Conservation (phyloP, 345 rosid genomes). For the Citrus reticulata region DNA sequence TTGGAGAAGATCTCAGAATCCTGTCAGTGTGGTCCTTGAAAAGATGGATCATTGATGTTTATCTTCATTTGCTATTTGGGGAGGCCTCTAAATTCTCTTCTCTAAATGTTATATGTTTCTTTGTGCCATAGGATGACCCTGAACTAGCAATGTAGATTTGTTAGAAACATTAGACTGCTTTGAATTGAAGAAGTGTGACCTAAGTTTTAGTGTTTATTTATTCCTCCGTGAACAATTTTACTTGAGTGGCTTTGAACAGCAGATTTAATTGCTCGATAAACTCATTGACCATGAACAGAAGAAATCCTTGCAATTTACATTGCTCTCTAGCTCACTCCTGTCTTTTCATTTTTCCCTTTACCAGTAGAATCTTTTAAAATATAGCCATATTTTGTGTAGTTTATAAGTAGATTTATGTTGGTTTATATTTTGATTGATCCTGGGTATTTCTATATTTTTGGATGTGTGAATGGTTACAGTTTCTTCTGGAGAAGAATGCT, state of each 20-base stretch:
- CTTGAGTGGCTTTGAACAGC: background rate
- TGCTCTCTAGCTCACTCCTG: background rate
- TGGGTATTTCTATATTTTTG: background rate
- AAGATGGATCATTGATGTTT: background rate
- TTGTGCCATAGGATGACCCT: background rate
- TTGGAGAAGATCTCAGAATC: background rate
- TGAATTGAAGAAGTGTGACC: background rate
- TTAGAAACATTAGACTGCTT: background rate
- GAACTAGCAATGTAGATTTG: background rate
- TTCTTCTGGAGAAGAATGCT: background rate
- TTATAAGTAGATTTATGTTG: background rate
- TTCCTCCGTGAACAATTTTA: background rate
- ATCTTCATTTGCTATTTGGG: background rate
- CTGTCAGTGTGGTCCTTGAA: background rate
- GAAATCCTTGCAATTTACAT: background rate
- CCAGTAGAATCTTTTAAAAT: background rate
- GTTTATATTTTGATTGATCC: background rate
- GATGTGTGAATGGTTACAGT: background rate
- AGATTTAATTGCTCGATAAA: background rate
- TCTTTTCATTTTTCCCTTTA: background rate
- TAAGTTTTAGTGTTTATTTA: background rate
- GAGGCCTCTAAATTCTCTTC: background rate
- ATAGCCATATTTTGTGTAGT: background rate
- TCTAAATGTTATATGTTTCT: background rate
- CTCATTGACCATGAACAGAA: background rate